These are phyloP conservation scores for Erigeron philadelphicus DNA, from an alignment of 140 eudicot genomes.

Conservation along the genomic window DNA sequence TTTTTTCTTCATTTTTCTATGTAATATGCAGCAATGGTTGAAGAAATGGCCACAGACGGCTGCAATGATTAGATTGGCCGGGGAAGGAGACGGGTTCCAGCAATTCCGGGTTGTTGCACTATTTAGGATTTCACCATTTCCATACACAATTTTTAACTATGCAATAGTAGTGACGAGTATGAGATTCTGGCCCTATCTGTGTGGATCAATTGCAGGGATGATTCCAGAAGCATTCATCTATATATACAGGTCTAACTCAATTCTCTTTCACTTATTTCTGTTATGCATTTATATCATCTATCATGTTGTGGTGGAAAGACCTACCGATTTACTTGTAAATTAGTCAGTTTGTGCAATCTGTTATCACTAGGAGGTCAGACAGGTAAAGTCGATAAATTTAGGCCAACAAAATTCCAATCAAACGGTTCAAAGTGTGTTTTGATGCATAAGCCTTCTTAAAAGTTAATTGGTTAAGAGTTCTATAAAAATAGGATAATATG, in stretches of 20 bases:
- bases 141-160: conserved; percentile 86
- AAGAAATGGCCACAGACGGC: conserved; percentile 90
- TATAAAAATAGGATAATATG: too few relatives aligned
- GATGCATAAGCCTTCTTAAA: too few relatives aligned
- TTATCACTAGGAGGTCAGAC: too few relatives aligned
- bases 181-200: conserved; percentile 90
- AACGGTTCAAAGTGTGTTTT: too few relatives aligned
- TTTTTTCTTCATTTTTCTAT: background rate
- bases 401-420: too few relatives aligned
- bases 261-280: background rate
- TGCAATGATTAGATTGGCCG: conserved; percentile 83
- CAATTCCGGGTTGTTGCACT: conserved; percentile 84
- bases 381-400: too few relatives aligned
- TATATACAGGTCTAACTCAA: conserved; percentile 60
- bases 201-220: conserved; percentile 94
- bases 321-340: too few relatives aligned
- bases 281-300: background rate
- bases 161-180: conserved; percentile 84
- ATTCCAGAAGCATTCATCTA: conserved; percentile 89
- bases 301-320: background rate
- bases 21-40: conserved; percentile 69
- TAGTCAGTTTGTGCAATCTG: too few relatives aligned
- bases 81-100: conserved; percentile 79
- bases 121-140: conserved; percentile 89
- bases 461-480: too few relatives aligned